Evolutionary conservation across 352 stramenopile species (phyloP).

Genomic region (Aphanomyces cochlioides): DNA sequence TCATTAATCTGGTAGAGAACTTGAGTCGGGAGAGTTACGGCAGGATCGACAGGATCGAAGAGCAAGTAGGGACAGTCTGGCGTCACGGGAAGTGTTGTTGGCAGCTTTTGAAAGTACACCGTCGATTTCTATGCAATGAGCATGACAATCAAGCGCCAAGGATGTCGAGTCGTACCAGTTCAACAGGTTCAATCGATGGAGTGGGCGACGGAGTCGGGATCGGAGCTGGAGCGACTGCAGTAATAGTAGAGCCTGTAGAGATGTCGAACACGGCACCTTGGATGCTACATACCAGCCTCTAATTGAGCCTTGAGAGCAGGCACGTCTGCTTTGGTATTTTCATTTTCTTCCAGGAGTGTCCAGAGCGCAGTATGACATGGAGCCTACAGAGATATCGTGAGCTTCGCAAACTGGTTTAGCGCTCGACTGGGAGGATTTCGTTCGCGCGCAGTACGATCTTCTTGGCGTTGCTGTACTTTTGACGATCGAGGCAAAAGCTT

Average conservation of each 20-base stretch:
- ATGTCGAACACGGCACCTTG: background rate
- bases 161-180: background rate
- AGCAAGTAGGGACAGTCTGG: slow-evolving; percentile 55
- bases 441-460: slow-evolving; percentile 71
- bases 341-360: background rate
- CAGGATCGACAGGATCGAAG: slow-evolving; percentile 47
- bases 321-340: slow-evolving; percentile 29
- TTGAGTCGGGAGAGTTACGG: background rate
- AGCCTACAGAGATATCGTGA: background rate
- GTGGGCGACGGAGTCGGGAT: background rate
- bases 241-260: background rate
- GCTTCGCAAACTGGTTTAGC: background rate
- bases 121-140: background rate
- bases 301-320: background rate
- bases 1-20: background rate
- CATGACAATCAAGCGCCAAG: background rate
- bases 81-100: slow-evolving; percentile 53
- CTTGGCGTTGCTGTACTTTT: slow-evolving; percentile 68
- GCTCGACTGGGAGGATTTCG: slow-evolving; percentile 18
- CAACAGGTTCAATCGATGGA: background rate
- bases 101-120: slow-evolving; percentile 52
- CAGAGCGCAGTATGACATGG: slow-evolving; percentile 1
- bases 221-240: background rate
- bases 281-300: background rate
- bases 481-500: slow-evolving; percentile 65